These are phyloP conservation scores for Penicillium sp. DNA, from an alignment of 2,329 filamentous ascomycete species.

Conservation along the genomic window DNA sequence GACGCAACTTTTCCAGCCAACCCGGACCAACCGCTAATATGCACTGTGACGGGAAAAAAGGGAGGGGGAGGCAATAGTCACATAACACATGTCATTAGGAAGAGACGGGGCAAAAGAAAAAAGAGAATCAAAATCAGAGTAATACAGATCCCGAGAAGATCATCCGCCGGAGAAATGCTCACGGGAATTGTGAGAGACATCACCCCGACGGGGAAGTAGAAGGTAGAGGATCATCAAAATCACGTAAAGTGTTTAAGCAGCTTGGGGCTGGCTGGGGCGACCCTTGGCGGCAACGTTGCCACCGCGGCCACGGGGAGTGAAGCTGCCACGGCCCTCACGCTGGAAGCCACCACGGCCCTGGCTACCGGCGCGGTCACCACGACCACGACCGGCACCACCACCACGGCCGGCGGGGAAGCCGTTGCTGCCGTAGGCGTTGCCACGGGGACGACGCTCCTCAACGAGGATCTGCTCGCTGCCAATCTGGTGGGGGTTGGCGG, in stretches of 20 bases:
- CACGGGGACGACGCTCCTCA: conserved; percentile 82
- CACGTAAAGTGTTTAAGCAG: conserved; percentile 36
- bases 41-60: conserved; percentile 37
- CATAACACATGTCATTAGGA: conserved; percentile 45
- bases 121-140: conserved; percentile 32
- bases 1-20: conserved; percentile 39
- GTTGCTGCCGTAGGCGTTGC: conserved; percentile 68
- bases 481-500: conserved; percentile 81
- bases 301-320: conserved; percentile 64
- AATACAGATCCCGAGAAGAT: conserved; percentile 39
- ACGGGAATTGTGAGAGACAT: conserved; percentile 2
- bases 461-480: conserved; percentile 80
- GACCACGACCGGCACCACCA: conserved; percentile 64
- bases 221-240: conserved; percentile 13
- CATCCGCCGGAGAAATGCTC: conserved; percentile 16
- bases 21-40: conserved; percentile 43
- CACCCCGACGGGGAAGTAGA: conserved; percentile 7
- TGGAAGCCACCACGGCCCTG: conserved; percentile 67
- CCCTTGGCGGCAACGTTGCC: conserved; percentile 52
- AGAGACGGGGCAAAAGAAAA: conserved; percentile 17
- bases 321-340: conserved; percentile 67
- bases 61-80: conserved; percentile 26
- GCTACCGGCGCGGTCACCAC: conserved; percentile 65
- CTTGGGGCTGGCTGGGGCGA: conserved; percentile 48
- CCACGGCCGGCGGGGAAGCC: conserved; percentile 62